Conservation (phyloP, 2,329 filamentous ascomycete species). For the Onygenales sp. region DNA sequence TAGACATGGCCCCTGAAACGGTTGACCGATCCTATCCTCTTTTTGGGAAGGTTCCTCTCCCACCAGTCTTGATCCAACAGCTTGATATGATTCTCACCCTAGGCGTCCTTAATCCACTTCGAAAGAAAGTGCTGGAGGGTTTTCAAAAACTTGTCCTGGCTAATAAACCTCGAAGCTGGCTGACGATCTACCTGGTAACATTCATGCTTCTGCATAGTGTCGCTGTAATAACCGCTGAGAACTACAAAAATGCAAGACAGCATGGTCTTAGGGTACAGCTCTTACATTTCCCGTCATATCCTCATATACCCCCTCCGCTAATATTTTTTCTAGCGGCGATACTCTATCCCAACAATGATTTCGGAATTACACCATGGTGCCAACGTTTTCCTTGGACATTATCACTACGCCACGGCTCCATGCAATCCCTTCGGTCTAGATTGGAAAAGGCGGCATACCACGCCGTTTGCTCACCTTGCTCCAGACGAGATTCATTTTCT, state of each 20-base stretch:
- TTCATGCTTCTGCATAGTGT: neutral
- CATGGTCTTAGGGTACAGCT: neutral
- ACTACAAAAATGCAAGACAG: neutral
- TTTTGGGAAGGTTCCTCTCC: neutral
- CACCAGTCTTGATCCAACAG: neutral
- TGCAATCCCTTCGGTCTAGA: neutral
- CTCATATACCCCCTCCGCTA: too few relatives aligned
- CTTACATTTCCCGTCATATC: too few relatives aligned
- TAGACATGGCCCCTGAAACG: neutral
- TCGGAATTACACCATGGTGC: neutral
- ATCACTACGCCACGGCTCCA: neutral
- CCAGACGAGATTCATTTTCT: neutral
- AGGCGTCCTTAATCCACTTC: neutral
- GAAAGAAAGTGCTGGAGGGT: neutral
- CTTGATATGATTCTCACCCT: neutral
- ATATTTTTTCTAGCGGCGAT: neutral
- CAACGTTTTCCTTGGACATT: neutral
- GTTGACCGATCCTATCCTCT: neutral
- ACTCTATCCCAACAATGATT: neutral
- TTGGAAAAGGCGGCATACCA: neutral
- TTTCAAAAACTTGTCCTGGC: neutral
- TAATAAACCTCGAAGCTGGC: neutral
- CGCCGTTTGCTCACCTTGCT: neutral
- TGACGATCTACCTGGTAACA: neutral
- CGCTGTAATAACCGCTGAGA: neutral